These are phyloP conservation scores for Flueggea neowawraea DNA, from an alignment of 441 rosid genomes.

Conservation along the genomic window DNA sequence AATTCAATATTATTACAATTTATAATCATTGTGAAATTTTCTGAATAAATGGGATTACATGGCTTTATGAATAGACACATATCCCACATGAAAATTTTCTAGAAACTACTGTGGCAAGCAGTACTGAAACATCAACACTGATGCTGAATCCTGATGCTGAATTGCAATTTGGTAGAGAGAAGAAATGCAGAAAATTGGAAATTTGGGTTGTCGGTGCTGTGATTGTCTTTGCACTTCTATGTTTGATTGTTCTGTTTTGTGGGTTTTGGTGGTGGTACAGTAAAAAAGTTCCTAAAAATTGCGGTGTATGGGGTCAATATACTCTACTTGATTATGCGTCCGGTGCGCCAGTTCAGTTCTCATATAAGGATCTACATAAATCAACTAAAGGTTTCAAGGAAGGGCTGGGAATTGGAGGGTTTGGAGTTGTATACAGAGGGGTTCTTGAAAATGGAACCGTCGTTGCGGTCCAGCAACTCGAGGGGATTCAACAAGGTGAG, in stretches of 20 bases:
- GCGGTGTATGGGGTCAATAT: slow-evolving; percentile 48
- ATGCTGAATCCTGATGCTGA: slow-evolving; percentile 30
- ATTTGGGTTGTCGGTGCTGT: slow-evolving; percentile 44
- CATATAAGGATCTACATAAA: slow-evolving; percentile 51
- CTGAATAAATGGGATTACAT: too few relatives aligned
- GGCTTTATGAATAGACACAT: too few relatives aligned
- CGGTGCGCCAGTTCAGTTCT: slow-evolving; percentile 72
- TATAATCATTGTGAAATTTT: too few relatives aligned
- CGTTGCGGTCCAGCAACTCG: slow-evolving; percentile 64
- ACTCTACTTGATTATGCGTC: slow-evolving; percentile 72
- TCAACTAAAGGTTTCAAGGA: slow-evolving; percentile 66
- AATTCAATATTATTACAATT: too few relatives aligned
- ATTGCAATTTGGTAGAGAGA: slow-evolving; percentile 6
- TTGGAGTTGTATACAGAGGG: slow-evolving; percentile 74
- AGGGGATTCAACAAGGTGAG: slow-evolving; percentile 81
- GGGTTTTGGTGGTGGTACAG: slow-evolving; percentile 68
- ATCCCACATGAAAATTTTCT: too few relatives aligned
- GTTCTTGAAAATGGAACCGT: slow-evolving; percentile 45
- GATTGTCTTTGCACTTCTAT: slow-evolving; percentile 33
- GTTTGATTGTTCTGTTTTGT: slow-evolving; percentile 41
- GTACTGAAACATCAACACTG: slow-evolving; percentile 13
- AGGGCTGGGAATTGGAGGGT: slow-evolving; percentile 76
- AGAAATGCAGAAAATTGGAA: slow-evolving; percentile 24
- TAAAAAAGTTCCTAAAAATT: slow-evolving; percentile 40
- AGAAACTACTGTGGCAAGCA: too few relatives aligned